A percentile compares a stretch with the other conserved stretches of the same genome.
phyloP scores from a whole-genome alignment of 1,284 basidiomycete genomes.

The Cystobasidium slooffiae region DNA sequence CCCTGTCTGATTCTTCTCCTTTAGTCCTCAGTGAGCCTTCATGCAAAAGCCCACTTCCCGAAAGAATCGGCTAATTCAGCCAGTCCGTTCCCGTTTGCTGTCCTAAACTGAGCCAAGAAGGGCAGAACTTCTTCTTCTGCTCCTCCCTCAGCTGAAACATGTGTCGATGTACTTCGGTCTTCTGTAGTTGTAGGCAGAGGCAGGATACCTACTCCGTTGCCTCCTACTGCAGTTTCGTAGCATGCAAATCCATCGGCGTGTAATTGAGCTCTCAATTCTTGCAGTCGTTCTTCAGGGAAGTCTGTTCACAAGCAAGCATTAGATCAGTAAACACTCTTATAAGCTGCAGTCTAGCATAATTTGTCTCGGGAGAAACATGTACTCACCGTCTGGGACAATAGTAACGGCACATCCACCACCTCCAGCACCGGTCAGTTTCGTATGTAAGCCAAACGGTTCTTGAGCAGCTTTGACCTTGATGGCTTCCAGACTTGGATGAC shows the following conservation, averaged over 20 bases:
- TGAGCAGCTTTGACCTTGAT: conserved; percentile 73
- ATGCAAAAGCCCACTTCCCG: conserved; percentile 42
- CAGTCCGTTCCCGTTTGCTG: conserved; percentile 3
- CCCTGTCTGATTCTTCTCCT: too few relatives aligned
- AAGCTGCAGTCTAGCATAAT: neutral
- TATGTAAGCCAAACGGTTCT: conserved; percentile 72
- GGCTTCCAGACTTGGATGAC: conserved; percentile 82
- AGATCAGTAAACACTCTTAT: neutral
- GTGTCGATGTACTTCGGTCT: neutral
- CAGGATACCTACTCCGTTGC: conserved; percentile 80
- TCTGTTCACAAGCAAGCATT: conserved; percentile 58
- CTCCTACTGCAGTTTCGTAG: conserved; percentile 90
- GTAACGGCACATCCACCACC: conserved; percentile 98
- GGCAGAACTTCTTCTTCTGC: conserved; percentile 52
- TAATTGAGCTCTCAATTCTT: conserved; percentile 67
- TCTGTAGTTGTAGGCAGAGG: conserved; percentile 60
- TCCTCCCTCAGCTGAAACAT: conserved; percentile 59
- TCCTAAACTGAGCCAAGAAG: conserved; percentile 56
- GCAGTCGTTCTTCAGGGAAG: conserved; percentile 66
- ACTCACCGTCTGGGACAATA: conserved; percentile 79
- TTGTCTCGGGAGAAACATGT: neutral
- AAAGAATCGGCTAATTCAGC: conserved; percentile 18
- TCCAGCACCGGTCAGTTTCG: conserved; percentile 99
- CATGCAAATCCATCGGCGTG: conserved; percentile 73
- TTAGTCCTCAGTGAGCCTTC: neutral